Base-by-base conservation (phyloP, 2,329 filamentous ascomycete genomes). In the Tolypocladium capitatum region DNA sequence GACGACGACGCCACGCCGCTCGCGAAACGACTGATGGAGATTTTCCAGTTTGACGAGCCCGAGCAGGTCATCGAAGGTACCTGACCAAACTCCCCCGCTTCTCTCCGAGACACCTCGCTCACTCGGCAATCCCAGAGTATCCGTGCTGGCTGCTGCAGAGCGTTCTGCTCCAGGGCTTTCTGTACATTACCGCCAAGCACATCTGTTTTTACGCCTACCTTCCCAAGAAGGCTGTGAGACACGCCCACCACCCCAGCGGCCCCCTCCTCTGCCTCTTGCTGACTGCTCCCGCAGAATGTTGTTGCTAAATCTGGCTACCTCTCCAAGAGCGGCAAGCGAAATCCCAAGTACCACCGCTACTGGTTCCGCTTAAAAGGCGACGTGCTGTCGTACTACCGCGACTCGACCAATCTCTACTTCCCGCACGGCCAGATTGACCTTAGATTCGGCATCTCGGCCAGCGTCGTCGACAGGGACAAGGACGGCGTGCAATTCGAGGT, bases 191-290 rank as follows among this genome's bases (percentile, higher is more conserved):
- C 0, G 75, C 84, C 51, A 85, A 83, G 56, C 92, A 98, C 62
- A 85, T 97, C 51, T 96, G 90, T 67, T 98, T 97, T 64, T 97
- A 96, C 62, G 89, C 92, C 35, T 96, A 96, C 62, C 75, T 97
- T n/a, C 89, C 89, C 7, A 94, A 90, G 71, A 95, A 92, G 73
- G 80, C 84, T 46, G 84, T 86, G 72, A 66, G 81, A 41, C 3
- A 3, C 16, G 16, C 38, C 38, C 21, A 11, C 60, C 21, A 28
- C 18, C n/a, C 42, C 24, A 36, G 8, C 31, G 16, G 18, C 20
- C 13, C n/a, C 10, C 10, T 14, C 13, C n/a, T 11, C 10, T 14
- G 18, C 8, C 40, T 34, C 7, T 10, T 18, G 45, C 57, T 63
- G n/a, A 61, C 34, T 6, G 4, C 24, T 18, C 14, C 7, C 24